Evolutionary conservation across 495 filamentous ascomycete genomes (phyloP).

Genomic region (Penicillium paradoxum): DNA sequence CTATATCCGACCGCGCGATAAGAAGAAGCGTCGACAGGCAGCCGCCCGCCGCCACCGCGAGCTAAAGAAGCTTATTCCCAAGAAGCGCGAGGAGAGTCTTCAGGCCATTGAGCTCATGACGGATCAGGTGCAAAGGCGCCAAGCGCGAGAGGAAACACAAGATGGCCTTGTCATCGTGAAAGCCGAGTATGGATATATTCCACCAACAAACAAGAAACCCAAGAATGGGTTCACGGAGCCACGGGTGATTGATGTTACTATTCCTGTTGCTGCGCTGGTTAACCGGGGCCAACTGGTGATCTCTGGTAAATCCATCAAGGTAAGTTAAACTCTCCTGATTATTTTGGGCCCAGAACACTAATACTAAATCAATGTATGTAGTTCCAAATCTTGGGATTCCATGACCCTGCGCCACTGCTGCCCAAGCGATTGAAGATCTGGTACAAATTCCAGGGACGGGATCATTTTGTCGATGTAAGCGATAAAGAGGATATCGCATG

Average conservation of each 20-base stretch:
- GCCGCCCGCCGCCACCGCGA: conserved; percentile 35
- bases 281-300: conserved; percentile 46
- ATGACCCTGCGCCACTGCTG: conserved; percentile 51
- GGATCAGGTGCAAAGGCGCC: conserved; percentile 45
- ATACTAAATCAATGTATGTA: conserved; percentile 18
- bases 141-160: conserved; percentile 34
- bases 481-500: conserved; percentile 41
- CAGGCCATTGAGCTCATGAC: conserved; percentile 50
- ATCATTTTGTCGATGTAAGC: conserved; percentile 41
- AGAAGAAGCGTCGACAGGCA: conserved; percentile 30
- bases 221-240: conserved; percentile 23
- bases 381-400: conserved; percentile 52
- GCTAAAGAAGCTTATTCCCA: conserved; percentile 37
- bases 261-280: conserved; percentile 45
- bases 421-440: conserved; percentile 50
- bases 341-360: conserved; percentile 3
- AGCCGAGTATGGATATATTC: conserved; percentile 41
- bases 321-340: conserved; percentile 12
- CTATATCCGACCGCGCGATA: conserved; percentile 38
- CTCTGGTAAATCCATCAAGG: conserved; percentile 37
- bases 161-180: conserved; percentile 37
- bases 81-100: conserved; percentile 44
- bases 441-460: conserved; percentile 47
- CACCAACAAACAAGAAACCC: conserved; percentile 23
- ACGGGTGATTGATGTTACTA: conserved; percentile 41